phyloP scores from a whole-genome alignment of 352 stramenopile species.

The Pythium pyrilobum region DNA sequence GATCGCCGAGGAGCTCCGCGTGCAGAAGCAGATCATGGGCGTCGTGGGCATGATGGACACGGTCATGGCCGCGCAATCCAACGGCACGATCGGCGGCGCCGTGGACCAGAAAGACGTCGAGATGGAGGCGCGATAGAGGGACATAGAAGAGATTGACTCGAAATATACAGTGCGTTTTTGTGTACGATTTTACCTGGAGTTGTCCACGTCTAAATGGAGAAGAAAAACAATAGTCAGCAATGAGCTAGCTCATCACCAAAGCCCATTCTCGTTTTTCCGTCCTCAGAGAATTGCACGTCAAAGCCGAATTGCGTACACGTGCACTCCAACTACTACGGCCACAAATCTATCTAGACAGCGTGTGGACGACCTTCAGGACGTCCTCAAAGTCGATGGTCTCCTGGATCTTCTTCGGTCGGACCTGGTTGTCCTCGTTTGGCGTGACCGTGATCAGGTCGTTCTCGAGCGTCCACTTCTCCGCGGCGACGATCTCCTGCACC shows the following conservation, averaged over 20 bases:
- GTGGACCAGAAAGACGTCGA: constrained; percentile 13
- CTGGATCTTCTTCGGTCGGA: constrained; percentile 84
- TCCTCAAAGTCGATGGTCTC: constrained; percentile 85
- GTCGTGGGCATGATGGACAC: constrained; percentile 89
- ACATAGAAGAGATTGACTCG: constrained; percentile 2
- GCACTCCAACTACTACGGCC: constrained; percentile 4
- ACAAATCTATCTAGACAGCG: constrained; percentile 78
- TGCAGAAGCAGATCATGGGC: constrained; percentile 82
- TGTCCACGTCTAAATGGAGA: too few species aligned
- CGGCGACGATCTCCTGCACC: constrained; percentile 43
- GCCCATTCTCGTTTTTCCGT: too few species aligned
- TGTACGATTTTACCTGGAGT: constrained; percentile 10
- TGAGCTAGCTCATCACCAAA: too few species aligned
- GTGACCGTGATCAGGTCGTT: constrained; percentile 50
- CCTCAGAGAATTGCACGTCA: too few species aligned
- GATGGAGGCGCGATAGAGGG: constrained; percentile 21
- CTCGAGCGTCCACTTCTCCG: constrained; percentile 65
- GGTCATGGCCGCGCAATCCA: constrained; percentile 83
- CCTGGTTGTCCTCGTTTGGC: constrained; percentile 79
- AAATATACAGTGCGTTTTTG: constrained; percentile 18
- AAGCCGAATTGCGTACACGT: background rate
- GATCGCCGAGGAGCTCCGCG: constrained; percentile 76
- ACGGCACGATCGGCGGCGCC: constrained; percentile 34
- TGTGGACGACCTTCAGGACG: constrained; percentile 83
- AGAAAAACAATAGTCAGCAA: too few species aligned